Evolutionary conservation across 495 filamentous ascomycete genomes (phyloP).

Genomic region (Xylaria castorea): DNA sequence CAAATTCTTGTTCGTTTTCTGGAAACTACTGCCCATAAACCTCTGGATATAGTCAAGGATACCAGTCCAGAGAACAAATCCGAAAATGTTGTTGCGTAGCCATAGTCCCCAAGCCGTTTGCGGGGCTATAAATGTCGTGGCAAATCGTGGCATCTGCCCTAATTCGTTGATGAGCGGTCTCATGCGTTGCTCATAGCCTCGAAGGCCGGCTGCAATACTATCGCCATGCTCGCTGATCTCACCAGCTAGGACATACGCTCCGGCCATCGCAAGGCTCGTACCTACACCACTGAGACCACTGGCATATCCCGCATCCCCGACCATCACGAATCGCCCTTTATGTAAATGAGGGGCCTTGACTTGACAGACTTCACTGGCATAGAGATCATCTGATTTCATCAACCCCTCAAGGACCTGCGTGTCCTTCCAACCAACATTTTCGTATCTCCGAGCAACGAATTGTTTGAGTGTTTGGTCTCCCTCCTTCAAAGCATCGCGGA

Average conservation of each 20-base stretch:
- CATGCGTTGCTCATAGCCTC: constrained; percentile 51
- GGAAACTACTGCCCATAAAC: constrained; percentile 30
- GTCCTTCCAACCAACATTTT: constrained; percentile 49
- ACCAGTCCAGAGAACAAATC: constrained; percentile 40
- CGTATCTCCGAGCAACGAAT: constrained; percentile 44
- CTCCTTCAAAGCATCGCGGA: constrained; percentile 46
- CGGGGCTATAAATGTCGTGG: constrained; percentile 44
- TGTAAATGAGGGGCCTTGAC: constrained; percentile 46
- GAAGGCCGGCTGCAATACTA: constrained; percentile 45
- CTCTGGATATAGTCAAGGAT: constrained; percentile 27
- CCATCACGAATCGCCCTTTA: constrained; percentile 46
- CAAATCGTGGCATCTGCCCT: constrained; percentile 43
- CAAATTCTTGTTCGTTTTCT: background rate
- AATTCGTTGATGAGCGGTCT: constrained; percentile 49
- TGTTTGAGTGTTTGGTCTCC: constrained; percentile 50
- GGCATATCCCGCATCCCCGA: constrained; percentile 55
- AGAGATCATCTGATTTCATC: constrained; percentile 51
- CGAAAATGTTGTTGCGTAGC: constrained; percentile 36
- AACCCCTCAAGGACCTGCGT: constrained; percentile 43
- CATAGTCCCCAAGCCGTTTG: constrained; percentile 50
- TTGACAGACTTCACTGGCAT: constrained; percentile 49
- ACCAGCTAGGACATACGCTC: constrained; percentile 59
- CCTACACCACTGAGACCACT: constrained; percentile 54
- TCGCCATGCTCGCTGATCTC: constrained; percentile 49
- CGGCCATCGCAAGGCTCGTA: constrained; percentile 52